phyloP scores from a whole-genome alignment of 1,139 yeast genomes.

The Yamadazyma siamensis region DNA sequence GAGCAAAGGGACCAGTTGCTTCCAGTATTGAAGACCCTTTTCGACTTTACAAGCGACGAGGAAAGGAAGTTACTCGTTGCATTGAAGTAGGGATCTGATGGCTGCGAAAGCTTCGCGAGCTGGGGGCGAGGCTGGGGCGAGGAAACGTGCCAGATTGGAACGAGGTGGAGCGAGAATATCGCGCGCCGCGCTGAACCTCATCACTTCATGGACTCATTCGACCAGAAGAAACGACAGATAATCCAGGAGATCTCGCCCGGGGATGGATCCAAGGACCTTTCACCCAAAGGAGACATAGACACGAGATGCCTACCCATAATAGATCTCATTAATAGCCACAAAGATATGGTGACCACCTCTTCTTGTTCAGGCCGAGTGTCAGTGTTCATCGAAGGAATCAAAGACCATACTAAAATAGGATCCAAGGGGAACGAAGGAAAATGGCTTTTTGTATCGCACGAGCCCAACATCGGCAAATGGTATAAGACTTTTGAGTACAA shows the following conservation, averaged over 20 bases:
- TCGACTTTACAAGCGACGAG: constrained; percentile 66
- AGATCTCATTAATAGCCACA: constrained; percentile 55
- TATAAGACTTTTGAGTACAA: constrained; percentile 29
- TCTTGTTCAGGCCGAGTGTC: constrained; percentile 87
- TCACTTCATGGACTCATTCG: too few species aligned
- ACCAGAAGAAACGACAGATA: constrained; percentile 63
- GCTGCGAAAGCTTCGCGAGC: too few species aligned
- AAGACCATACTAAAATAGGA: constrained; percentile 48
- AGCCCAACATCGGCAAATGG: constrained; percentile 54
- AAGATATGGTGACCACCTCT: constrained; percentile 78
- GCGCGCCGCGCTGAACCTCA: too few species aligned
- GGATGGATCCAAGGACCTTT: constrained; percentile 54
- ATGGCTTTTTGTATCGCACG: constrained; percentile 84
- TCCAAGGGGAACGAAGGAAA: constrained; percentile 85
- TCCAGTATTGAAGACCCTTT: constrained; percentile 78
- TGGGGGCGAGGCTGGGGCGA: too few species aligned
- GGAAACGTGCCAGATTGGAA: too few species aligned
- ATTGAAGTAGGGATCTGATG: constrained; percentile 48
- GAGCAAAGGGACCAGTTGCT: constrained; percentile 84
- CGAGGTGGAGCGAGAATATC: too few species aligned
- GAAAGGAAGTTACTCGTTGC: constrained; percentile 67
- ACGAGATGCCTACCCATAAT: constrained; percentile 69
- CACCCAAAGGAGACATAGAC: constrained; percentile 86
- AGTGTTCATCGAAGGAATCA: constrained; percentile 69
- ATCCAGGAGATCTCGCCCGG: constrained; percentile 48